phyloP scores from a whole-genome alignment of 495 filamentous ascomycete genomes.

The Penicillium cinerascens region DNA sequence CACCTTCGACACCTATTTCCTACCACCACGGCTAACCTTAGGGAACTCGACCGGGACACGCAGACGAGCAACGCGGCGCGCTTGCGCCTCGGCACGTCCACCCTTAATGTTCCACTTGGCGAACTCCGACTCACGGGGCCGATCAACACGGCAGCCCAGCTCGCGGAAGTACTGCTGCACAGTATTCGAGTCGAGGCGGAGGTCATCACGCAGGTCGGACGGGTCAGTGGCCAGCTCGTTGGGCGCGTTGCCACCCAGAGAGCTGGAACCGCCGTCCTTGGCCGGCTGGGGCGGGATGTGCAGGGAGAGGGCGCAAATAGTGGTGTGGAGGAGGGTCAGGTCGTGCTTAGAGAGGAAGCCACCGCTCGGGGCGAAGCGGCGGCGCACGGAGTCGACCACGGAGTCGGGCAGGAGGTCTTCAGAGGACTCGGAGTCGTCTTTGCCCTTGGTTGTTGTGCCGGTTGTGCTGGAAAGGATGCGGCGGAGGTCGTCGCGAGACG shows the following conservation, averaged over 20 bases:
- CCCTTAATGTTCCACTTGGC: slow-evolving; percentile 44
- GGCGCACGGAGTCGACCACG: slow-evolving; percentile 63
- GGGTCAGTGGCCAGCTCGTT: slow-evolving; percentile 78
- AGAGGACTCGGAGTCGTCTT: slow-evolving; percentile 6
- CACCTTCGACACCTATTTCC: slow-evolving; percentile 17
- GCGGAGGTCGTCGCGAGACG: slow-evolving; percentile 39
- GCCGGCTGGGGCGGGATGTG: slow-evolving; percentile 42
- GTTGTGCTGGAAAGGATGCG: slow-evolving; percentile 37
- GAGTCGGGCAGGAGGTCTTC: slow-evolving; percentile 48
- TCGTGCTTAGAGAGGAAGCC: slow-evolving; percentile 59
- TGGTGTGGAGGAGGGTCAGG: slow-evolving; percentile 61
- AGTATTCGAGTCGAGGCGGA: slow-evolving; percentile 66
- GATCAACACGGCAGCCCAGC: slow-evolving; percentile 62
- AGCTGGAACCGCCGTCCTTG: slow-evolving; percentile 42
- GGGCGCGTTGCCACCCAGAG: slow-evolving; percentile 52
- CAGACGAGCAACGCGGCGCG: slow-evolving; percentile 64
- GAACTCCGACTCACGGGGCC: slow-evolving; percentile 42
- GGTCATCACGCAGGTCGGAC: slow-evolving; percentile 70
- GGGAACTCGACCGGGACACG: slow-evolving; percentile 82
- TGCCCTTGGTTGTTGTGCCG: slow-evolving; percentile 10
- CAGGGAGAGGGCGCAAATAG: slow-evolving; percentile 63
- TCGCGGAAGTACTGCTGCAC: slow-evolving; percentile 67
- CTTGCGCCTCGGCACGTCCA: slow-evolving; percentile 57
- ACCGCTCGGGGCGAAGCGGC: slow-evolving; percentile 61
- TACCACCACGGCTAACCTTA: slow-evolving; percentile 47